Conservation (phyloP, 495 filamentous ascomycete genomes). For the Hamigera avellanea region DNA sequence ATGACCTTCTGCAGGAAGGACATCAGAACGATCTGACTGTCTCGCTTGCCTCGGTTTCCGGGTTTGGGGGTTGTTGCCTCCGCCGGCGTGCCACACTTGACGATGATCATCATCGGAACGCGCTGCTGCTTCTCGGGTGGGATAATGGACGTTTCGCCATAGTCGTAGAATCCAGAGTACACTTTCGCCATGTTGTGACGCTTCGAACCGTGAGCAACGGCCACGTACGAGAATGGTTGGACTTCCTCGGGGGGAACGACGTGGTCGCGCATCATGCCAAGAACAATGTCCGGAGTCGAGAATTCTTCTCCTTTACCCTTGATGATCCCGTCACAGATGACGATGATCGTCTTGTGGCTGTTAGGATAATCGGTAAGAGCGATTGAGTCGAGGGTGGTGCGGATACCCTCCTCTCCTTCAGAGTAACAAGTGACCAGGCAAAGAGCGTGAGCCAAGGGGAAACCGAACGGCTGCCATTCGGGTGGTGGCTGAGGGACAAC, state of each 20-base stretch:
- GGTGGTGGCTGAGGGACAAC: slow-evolving; percentile 97
- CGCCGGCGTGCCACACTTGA: slow-evolving; percentile 90
- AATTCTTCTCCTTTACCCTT: slow-evolving; percentile 85
- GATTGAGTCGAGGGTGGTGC: slow-evolving; percentile 91
- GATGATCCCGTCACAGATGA: slow-evolving; percentile 96
- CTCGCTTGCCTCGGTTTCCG: slow-evolving; percentile 94
- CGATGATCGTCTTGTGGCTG: slow-evolving; percentile 92
- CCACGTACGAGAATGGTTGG: slow-evolving; percentile 85
- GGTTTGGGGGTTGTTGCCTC: slow-evolving; percentile 74
- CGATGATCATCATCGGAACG: slow-evolving; percentile 97
- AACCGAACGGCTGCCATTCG: slow-evolving; percentile 94
- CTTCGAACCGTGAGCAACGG: slow-evolving; percentile 91
- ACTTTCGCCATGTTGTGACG: slow-evolving; percentile 99
- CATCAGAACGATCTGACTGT: slow-evolving; percentile 98
- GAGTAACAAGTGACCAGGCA: slow-evolving; percentile 97
- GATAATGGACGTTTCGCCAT: slow-evolving; percentile 68
- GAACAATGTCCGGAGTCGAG: slow-evolving; percentile 80
- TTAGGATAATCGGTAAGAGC: slow-evolving; percentile 98
- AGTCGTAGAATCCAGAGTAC: slow-evolving; percentile 96
- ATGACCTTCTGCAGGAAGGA: slow-evolving; percentile 99
- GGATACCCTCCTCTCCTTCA: slow-evolving; percentile 83
- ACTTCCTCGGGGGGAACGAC: slow-evolving; percentile 69
- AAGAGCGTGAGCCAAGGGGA: slow-evolving; percentile 83
- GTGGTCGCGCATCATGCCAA: slow-evolving; percentile 93
- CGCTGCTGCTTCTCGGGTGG: slow-evolving; percentile 85